Conservation (phyloP, 2,329 filamentous ascomycete species). For the Epichloe scottii region DNA sequence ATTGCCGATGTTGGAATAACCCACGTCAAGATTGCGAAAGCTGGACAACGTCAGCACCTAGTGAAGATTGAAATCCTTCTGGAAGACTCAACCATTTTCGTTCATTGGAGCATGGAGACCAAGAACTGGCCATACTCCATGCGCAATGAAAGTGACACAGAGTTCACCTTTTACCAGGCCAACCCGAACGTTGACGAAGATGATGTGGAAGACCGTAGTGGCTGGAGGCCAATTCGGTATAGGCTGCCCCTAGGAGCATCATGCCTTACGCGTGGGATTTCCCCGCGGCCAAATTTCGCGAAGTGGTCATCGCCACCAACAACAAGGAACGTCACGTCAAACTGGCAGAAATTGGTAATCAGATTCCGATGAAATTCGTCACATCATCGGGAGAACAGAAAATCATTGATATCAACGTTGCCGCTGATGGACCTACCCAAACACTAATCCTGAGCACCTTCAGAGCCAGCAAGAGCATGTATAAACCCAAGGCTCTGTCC, state of each 20-base stretch:
- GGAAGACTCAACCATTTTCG: conserved; percentile 86
- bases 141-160: conserved; percentile 93
- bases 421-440: conserved; percentile 89
- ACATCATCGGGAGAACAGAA: conserved; percentile 57
- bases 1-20: conserved; percentile 89
- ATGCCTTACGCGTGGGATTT: conserved; percentile 99
- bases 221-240: conserved; percentile 88
- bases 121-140: conserved; percentile 98
- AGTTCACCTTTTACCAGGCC: conserved; percentile 93
- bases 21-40: conserved; percentile 86
- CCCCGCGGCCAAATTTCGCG: conserved; percentile 91
- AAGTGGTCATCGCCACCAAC: conserved; percentile 56
- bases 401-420: conserved; percentile 93
- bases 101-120: conserved; percentile 79
- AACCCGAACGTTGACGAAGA: conserved; percentile 90
- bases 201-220: conserved; percentile 67
- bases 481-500: conserved; percentile 46
- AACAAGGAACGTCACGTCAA: conserved; percentile 72
- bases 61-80: conserved; percentile 81
- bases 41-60: conserved; percentile 77
- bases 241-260: conserved; percentile 87
- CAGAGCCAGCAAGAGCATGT: conserved; percentile 83
- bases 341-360: conserved; percentile 88
- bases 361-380: conserved; percentile 85
- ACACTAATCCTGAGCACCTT: conserved; percentile 91